Base-by-base conservation (phyloP, 2,329 filamentous ascomycete species). In the Aureobasidium leucospermi region DNA sequence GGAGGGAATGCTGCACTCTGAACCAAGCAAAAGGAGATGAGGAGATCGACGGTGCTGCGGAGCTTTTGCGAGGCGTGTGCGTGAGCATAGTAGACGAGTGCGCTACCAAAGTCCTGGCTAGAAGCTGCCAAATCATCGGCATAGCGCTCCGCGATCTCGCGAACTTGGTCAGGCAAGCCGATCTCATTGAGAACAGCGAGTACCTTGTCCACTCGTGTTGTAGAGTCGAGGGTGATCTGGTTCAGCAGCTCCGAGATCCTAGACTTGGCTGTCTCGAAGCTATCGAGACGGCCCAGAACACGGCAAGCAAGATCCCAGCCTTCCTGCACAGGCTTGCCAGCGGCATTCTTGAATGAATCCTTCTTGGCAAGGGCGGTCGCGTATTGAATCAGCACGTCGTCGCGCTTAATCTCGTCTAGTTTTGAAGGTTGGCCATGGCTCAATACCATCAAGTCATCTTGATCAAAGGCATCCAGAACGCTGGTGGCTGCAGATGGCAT, bases 221-320 rank as follows among this genome's bases (percentile, higher is more conserved):
- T 79, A 13, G 88, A 89, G 51, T 86, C 81, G 19, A 93, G 79
- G 41, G 86, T 79, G n/a, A 97, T 78, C 23, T 86, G 79, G 59
- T 87, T 82, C 45, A 96, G 79, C 62, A 96, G 76, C 61, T 87
- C 82, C 42, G 85, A 81, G 10, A 96, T 88, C 61, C 86, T 86
- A 64, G 87, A 83, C 68, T 89, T 86, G 7, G 89, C 89, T 52
- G 83, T 81, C 51, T 84, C 79, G 0, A 81, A 78, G 61, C 91
- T 85, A 68, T 96, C 88, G 69, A 97, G 81, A 58, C 93, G 85
- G 9, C 88, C 89, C 47, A 96, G 79, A 10, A 96, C 82, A 61
- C 90, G 85, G 45, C 96, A 85, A 0, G 91, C 88, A 68, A 96
- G 76, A 74, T 96, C 90, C 93, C 93, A 97, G 8, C 93, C 92